phyloP scores from a whole-genome alignment of 1,284 basidiomycete species.

The Moesziomyces aphidis region DNA sequence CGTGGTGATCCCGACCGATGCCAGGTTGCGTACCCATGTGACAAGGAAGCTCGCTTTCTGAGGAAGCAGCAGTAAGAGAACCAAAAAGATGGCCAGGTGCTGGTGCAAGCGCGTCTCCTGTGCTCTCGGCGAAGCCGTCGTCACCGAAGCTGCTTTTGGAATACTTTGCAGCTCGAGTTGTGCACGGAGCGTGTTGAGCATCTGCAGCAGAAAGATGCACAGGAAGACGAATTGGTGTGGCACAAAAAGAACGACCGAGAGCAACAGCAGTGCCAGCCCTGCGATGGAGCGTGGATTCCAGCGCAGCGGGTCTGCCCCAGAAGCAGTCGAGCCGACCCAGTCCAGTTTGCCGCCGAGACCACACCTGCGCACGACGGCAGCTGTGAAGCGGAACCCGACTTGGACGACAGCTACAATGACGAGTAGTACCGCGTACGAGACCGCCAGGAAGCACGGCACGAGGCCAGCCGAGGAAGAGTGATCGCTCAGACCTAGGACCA shows the following conservation, averaged over 20 bases:
- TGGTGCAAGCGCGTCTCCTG: slow-evolving; percentile 70
- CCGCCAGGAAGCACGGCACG: slow-evolving; percentile 28
- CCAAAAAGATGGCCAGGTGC: slow-evolving; percentile 73
- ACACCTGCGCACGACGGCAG: slow-evolving; percentile 7
- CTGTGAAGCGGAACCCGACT: slow-evolving; percentile 21
- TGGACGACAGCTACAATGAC: slow-evolving; percentile 28
- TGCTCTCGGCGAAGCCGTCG: slow-evolving; percentile 1
- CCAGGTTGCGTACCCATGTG: slow-evolving; percentile 86
- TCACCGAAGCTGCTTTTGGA: neutral
- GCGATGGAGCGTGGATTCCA: slow-evolving; percentile 67
- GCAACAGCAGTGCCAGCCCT: slow-evolving; percentile 76
- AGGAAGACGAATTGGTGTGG: slow-evolving; percentile 92
- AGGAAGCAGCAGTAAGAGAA: slow-evolving; percentile 87
- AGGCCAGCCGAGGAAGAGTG: slow-evolving; percentile 17
- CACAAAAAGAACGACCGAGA: slow-evolving; percentile 78
- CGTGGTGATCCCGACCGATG: slow-evolving; percentile 65
- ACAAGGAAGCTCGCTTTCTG: slow-evolving; percentile 81
- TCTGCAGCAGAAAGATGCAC: slow-evolving; percentile 81
- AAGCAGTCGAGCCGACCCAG: slow-evolving; percentile 19
- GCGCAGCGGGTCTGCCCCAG: slow-evolving; percentile 23
- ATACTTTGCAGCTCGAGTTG: slow-evolving; percentile 24
- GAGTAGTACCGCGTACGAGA: slow-evolving; percentile 33
- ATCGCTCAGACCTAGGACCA: slow-evolving; percentile 35
- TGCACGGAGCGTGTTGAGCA: slow-evolving; percentile 69
- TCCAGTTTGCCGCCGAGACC: slow-evolving; percentile 17